Base-by-base conservation (phyloP, 495 filamentous ascomycete species). In the Hypoxylon intermedium region DNA sequence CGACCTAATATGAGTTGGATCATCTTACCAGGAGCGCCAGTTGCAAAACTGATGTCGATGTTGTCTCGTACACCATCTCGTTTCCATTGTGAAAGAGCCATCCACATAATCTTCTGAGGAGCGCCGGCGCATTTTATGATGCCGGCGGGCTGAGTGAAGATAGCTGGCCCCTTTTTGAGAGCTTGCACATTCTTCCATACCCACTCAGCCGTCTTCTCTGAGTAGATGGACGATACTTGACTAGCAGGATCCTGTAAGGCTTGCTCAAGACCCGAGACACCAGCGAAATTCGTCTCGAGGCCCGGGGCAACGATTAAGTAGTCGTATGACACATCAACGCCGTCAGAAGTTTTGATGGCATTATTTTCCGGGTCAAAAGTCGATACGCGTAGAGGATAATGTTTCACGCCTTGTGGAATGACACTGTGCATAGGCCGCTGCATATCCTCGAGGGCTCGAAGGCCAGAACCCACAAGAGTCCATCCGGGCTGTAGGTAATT, bases 81-180 rank as follows among this genome's bases (percentile, higher is more conserved):
- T 71, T 83, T 81, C 87, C 87, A 89, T 65, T 85, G 75, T 43
- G 87, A 84, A 48, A 87, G 73, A 0, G 87, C 86, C 23, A 89
- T 80, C 87, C 87, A 89, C 85, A 88, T 83, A 68, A 82, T 74
- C 72, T 89, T 89, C 63, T 89, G 87, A 6, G 87, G 87, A 0
- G 85, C 87, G 21, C 87, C 87, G 1, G 87, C 87, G 58, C 87
- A 89, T 69, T 89, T 89, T 65, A 89, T 77, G 16, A 82, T 72
- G 36, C 87, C 87, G 1, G 82, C 75, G 5, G 87, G 87, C 66
- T 88, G 85, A 6, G 86, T 89, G 79, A 89, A 89, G 55, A 89
- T 79, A 20, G 85, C 87, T n/a, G 68, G 72, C 3, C 87, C 86
- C 48, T 78, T 75, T 51, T 78, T 67, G 45, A 88, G 74, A 43